Base-by-base conservation (phyloP, 257 asterid genomes). In the Solanum medicagineum region DNA sequence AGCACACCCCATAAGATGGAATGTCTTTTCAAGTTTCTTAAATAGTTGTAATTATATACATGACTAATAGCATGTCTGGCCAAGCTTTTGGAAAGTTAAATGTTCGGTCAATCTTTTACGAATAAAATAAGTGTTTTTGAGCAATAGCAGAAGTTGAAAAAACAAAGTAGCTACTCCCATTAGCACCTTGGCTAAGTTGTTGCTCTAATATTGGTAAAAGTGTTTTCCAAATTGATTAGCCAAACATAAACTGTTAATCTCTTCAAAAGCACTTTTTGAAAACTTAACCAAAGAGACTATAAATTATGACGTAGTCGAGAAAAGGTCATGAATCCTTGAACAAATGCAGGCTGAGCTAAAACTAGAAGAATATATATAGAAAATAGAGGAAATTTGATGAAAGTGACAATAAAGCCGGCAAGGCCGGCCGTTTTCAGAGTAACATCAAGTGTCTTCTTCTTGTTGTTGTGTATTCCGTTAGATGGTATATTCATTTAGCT, bases 1-100 rank as follows among this genome's bases (percentile, higher is more conserved):
- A 87, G 86, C 90, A 85, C 96, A 89, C 86, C 96, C 97, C 97
- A 93, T 92, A 16, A 73, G n/a, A 59, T 42, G 73, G 69, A 81
- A 85, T 60, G 47, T 36, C 20, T 45, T 73, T 29, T 32, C 59
- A 40, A 26, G 77, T 32, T 19, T 29, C 74, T 83, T 9, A 49
- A 57, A 80, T 75, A 47, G 81, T 54, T 45, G 40, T 24, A 36
- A 45, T 8, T n/a, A 49, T 85, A n/a, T 71, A 86, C 62, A 70
- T 20, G 24, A 68, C 44, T 55, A 9, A 2, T 36, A 69, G 51
- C 51, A 26, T 6, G 9, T 69, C 0, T 70, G 17, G 29, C 5
- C 17, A 70, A 70, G 17, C 29, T 70, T 69, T 70, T 20, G 53
- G 0, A 3, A 69, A 69, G n/a, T 4, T 5, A 17, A 40, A 69